Percentiles rank a stretch among this genome's conserved stretches.
Evolutionary conservation across 148 eudicot genomes (phyloP).

Genomic region (Chenopodium quinoa): DNA sequence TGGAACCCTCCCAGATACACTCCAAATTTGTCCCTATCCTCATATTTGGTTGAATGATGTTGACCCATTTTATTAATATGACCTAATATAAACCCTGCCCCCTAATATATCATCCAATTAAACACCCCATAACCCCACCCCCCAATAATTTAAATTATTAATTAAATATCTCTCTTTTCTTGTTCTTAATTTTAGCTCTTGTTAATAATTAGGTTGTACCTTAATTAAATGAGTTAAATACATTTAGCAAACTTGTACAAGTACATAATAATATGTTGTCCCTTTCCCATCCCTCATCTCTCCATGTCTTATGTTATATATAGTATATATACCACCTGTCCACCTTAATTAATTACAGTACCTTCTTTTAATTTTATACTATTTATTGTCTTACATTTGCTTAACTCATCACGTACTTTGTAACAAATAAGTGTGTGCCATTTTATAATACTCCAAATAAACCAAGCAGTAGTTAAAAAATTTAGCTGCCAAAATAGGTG

Average conservation of each 20-base stretch:
- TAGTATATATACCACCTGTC: too few species aligned
- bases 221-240: background rate
- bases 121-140: background rate
- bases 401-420: too few species aligned
- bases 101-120: background rate
- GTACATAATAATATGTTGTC: too few species aligned
- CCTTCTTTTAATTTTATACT: too few species aligned
- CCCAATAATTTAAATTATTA: background rate
- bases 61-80: background rate
- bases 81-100: background rate
- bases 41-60: conserved; percentile 20
- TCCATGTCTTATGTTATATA: too few species aligned
- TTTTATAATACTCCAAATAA: background rate
- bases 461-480: background rate
- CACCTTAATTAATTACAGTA: too few species aligned
- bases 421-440: background rate
- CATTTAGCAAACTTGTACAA: too few species aligned
- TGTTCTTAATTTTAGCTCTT: background rate
- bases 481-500: background rate
- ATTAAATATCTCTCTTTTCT: background rate
- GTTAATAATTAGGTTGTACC: background rate
- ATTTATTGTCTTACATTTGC: too few species aligned
- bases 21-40: conserved; percentile 21
- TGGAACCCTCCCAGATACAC: conserved; percentile 13
- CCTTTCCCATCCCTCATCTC: too few species aligned